Base-by-base conservation (phyloP, 805 yeast species). In the Barnettozyma pratensis region DNA sequence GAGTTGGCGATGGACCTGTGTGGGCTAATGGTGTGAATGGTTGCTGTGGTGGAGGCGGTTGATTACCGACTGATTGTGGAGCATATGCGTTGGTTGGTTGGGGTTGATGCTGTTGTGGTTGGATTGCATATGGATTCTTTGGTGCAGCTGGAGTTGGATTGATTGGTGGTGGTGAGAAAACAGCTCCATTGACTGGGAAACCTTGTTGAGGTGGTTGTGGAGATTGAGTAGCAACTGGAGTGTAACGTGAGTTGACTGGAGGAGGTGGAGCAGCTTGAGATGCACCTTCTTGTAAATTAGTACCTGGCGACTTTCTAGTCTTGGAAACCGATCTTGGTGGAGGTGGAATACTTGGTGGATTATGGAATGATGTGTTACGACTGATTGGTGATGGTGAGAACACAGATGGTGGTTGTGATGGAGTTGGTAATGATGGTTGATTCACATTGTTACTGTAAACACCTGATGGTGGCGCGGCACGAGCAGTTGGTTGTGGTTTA, bases 381-480 rank as follows among this genome's bases (percentile, higher is more conserved):
- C 51, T 49, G 11, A 51, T 31, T 34, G 49, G 32, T 36, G 53
- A 51, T 49, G 54, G 58, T 37, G 57, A 56, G 7, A 19, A 19
- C 19, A 60, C 51, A 31, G 65, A 48, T n/a, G 62, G 39, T 7
- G 52, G 46, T 14, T 66, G 61, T 14, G 60, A 50, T 28, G 67
- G 61, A 8, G 63, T 58, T 5, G 56, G 37, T 6, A 34, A 11
- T 28, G 40, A 25, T 25, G 52, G 32, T 40, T 40, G 39, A n/a
- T 27, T 31, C 37, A 30, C 62, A 12, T 52, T 56, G 31, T 32
- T 41, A 5, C n/a, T 11, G 10, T 47, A 44, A 10, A 41, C 68
- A 14, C 72, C 68, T 6, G 77, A 68, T 14, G 80, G 71, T 25
- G 78, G 74, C 31, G 75, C 69, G 37, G 75, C 69, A 45, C 76